These are phyloP conservation scores for Skeletonema tropicum DNA, from an alignment of 108 stramenopile genomes.

Conservation along the genomic window DNA sequence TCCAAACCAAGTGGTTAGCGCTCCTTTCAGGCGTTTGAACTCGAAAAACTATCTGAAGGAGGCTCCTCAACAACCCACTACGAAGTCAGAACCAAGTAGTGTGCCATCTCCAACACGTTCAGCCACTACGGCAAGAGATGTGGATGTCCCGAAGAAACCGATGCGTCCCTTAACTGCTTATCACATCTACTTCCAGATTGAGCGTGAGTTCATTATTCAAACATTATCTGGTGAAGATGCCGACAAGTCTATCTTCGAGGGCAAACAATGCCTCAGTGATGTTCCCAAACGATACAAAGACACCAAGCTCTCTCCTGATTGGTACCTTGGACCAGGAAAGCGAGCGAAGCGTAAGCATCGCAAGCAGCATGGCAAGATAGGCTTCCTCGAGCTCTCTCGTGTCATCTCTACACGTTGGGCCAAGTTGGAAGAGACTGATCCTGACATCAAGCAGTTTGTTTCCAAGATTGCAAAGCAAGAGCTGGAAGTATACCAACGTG, in stretches of 20 bases:
- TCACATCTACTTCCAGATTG: slow-evolving; percentile 52
- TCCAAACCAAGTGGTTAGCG: not conserved
- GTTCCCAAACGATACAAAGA: slow-evolving; percentile 33
- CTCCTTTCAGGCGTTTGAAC: slow-evolving; percentile 4
- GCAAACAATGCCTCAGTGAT: slow-evolving; percentile 21
- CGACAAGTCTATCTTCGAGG: slow-evolving; percentile 13
- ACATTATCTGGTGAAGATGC: slow-evolving; percentile 20
- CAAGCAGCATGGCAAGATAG: slow-evolving; percentile 82
- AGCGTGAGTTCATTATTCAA: slow-evolving; percentile 52
- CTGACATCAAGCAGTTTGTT: slow-evolving; percentile 36
- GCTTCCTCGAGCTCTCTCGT: slow-evolving; percentile 75
- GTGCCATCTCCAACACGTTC: not conserved
- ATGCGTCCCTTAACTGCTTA: slow-evolving; percentile 55
- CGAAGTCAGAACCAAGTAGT: not conserved
- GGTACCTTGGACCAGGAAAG: slow-evolving; percentile 46
- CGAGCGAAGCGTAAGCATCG: slow-evolving; percentile 61
- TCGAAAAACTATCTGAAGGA: not conserved
- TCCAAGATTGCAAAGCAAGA: slow-evolving; percentile 36
- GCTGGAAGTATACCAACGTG: slow-evolving; percentile 36
- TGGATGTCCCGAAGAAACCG: slow-evolving; percentile 36
- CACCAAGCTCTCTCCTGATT: slow-evolving; percentile 43
- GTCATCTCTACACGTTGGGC: slow-evolving; percentile 70
- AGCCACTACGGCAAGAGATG: not conserved
- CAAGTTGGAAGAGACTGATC: slow-evolving; percentile 34
- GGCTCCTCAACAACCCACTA: not conserved